Percentiles rank a stretch among this genome's conserved stretches.
Conservation (phyloP, 2,329 filamentous ascomycete species). For the Capronia americana region DNA sequence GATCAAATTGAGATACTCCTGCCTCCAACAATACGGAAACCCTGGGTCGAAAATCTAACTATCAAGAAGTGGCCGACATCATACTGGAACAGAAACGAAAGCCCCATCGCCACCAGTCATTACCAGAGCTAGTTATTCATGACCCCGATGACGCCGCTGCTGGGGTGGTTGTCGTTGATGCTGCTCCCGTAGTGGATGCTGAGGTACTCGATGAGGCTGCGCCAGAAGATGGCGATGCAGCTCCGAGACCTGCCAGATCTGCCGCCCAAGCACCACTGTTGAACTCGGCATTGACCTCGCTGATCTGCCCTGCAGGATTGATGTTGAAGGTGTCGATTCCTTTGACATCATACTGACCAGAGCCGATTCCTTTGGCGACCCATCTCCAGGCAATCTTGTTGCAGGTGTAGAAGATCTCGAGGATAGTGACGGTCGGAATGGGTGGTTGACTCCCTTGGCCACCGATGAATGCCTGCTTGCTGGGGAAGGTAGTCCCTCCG, state of each 20-base stretch:
- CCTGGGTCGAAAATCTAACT: not conserved
- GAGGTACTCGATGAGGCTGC: not conserved
- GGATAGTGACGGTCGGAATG: constrained; percentile 29
- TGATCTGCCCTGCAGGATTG: constrained; percentile 27
- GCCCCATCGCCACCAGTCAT: not conserved
- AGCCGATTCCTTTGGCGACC: constrained; percentile 29
- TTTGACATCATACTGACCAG: constrained; percentile 28
- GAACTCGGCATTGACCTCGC: constrained; percentile 28
- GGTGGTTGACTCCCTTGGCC: constrained; percentile 33
- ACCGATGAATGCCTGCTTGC: constrained; percentile 35
- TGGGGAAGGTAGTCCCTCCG: constrained; percentile 23
- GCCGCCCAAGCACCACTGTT: constrained; percentile 29
- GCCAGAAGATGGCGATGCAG: not conserved
- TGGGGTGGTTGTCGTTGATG: not conserved
- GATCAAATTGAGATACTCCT: not conserved
- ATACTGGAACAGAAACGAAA: not conserved
- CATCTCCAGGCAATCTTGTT: constrained; percentile 39
- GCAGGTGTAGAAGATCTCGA: constrained; percentile 36
- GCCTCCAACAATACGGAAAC: not conserved
- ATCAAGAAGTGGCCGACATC: not conserved
- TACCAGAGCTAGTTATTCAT: not conserved
- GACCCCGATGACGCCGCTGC: not conserved
- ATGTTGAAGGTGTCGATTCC: constrained; percentile 29
- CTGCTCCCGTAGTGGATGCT: not conserved
- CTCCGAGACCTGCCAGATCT: constrained; percentile 7